Base-by-base conservation (phyloP, 345 rosid species). In the Microthlaspi erraticum region DNA sequence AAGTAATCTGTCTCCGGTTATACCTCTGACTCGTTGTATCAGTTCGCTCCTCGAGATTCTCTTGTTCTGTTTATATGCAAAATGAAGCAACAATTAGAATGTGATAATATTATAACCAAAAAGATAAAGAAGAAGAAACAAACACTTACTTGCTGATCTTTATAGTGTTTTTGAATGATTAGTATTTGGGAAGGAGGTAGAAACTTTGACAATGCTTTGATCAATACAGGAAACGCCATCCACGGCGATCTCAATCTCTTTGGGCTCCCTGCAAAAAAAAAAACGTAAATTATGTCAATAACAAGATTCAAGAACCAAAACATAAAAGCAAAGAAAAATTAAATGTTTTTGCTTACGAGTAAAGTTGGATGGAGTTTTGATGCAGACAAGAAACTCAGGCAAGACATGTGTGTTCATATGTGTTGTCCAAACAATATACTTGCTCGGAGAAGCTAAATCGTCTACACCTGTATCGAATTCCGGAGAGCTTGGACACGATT, bases 381-480 rank as follows among this genome's bases (percentile, higher is more conserved):
- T 76, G 78, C 86, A 86, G 26, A 93, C 63, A 2, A 87, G 58
- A 57, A 77, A 88, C 73, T 89, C 89, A 0, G 93, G 96, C 63
- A 85, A 80, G 60, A 91, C 77, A 46, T 89, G 90, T 20, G 88
- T 81, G 75, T 93, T 93, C 85, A 85, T 77, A 61, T 83, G 80
- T 16, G 83, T 83, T 41, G 78, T 86, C 96, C 98, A 89, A 12
- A 93, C 59, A 8, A 93, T 82, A 67, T 83, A 89, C 81, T 74
- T 87, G 37, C 38, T 91, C 0, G 96, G 90, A 32, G 82, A 72
- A 2, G 56, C 39, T 6, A 89, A 50, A 34, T 74, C 50, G 38
- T 93, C 98, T 0, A 91, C 82, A 38, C 97, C 97, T 2, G 86
- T 80, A 77, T 93, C 96, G 16, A 83, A 89, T 36, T 88, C 88